phyloP scores from a whole-genome alignment of 495 filamentous ascomycete species.

The Neurospora sp. region DNA sequence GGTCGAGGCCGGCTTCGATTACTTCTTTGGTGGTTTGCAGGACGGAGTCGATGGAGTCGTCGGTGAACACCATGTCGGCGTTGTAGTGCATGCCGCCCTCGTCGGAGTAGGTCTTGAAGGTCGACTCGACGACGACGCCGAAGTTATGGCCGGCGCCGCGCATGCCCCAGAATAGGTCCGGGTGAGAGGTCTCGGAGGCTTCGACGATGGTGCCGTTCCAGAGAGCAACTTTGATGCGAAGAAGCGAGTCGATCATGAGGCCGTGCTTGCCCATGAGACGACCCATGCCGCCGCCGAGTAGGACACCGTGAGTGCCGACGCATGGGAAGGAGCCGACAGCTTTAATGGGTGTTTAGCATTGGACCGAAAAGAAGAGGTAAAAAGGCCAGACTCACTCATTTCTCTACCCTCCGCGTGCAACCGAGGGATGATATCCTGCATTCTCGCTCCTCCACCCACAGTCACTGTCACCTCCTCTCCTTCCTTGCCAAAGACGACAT shows the following conservation, averaged over 20 bases:
- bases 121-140: conserved; percentile 33
- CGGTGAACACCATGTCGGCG: conserved; percentile 38
- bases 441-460: conserved; percentile 1
- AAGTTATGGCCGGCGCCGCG: conserved; percentile 48
- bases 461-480: background rate
- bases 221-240: conserved; percentile 37
- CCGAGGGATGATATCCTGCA: conserved; percentile 1
- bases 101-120: background rate
- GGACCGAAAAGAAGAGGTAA: background rate
- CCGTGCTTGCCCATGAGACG: conserved; percentile 40
- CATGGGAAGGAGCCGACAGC: conserved; percentile 39
- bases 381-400: background rate
- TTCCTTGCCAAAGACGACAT: background rate
- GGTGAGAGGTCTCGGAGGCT: conserved; percentile 20
- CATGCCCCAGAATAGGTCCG: conserved; percentile 42
- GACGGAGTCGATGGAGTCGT: conserved; percentile 38
- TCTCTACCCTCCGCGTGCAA: background rate
- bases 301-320: conserved; percentile 35
- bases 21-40: conserved; percentile 35
- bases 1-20: conserved; percentile 28
- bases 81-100: conserved; percentile 9
- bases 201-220: conserved; percentile 31
- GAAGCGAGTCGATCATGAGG: conserved; percentile 39
- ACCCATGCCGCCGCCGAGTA: conserved; percentile 46
- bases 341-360: background rate